Conservation (phyloP, 1,284 basidiomycete species). For the Xerocomus amazonicus region DNA sequence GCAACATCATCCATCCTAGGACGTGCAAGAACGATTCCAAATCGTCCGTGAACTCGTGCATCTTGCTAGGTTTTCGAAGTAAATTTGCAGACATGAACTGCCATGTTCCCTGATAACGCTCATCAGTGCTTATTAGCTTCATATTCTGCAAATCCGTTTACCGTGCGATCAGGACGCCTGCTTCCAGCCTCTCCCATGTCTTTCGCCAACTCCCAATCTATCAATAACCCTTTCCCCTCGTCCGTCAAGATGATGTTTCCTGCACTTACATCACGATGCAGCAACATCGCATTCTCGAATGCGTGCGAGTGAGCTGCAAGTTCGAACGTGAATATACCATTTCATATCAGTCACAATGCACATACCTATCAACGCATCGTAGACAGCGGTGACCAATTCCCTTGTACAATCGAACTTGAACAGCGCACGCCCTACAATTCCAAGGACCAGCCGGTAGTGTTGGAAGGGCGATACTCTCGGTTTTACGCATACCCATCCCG, state of each 20-base stretch:
- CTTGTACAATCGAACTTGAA: background rate
- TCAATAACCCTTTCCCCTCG: background rate
- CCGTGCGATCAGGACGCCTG: background rate
- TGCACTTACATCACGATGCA: background rate
- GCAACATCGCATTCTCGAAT: background rate
- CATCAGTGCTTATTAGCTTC: background rate
- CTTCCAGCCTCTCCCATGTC: background rate
- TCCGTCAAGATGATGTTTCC: slow-evolving; percentile 1
- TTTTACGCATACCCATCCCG: no score
- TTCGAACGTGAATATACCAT: no score
- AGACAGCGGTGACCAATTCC: background rate
- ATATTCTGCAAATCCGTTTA: background rate
- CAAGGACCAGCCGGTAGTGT: background rate
- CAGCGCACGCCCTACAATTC: background rate
- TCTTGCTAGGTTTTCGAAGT: background rate
- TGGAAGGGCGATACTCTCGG: background rate
- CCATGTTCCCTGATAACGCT: background rate
- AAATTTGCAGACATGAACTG: background rate
- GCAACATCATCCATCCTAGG: background rate
- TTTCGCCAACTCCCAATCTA: slow-evolving; percentile 6
- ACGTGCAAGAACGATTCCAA: background rate
- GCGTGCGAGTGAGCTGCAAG: slow-evolving; percentile 1
- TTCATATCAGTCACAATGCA: no score
- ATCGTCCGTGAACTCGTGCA: background rate
- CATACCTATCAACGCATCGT: background rate